phyloP scores from a whole-genome alignment of 2,329 filamentous ascomycete species.

The Sclerotiophoma versabilis region DNA sequence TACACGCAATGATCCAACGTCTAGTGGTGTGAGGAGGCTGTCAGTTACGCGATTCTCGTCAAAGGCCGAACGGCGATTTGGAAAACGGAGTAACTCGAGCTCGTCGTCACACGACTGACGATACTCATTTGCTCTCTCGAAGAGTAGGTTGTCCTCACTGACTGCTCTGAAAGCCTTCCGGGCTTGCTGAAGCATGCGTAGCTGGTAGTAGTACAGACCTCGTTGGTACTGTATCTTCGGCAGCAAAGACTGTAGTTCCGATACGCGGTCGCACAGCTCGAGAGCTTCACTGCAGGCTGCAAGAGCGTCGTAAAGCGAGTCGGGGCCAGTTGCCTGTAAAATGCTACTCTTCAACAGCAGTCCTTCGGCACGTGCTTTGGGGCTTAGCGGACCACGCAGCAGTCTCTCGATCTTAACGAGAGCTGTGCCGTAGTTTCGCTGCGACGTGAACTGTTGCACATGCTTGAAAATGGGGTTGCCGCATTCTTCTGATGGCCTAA shows the following conservation, averaged over 20 bases:
- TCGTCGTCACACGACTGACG: slow-evolving; percentile 31
- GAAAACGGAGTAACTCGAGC: slow-evolving; percentile 15
- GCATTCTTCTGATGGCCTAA: slow-evolving; percentile 1
- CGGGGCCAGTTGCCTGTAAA: slow-evolving; percentile 29
- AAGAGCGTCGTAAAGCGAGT: slow-evolving; percentile 37
- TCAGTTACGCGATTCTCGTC: slow-evolving; percentile 37
- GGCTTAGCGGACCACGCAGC: slow-evolving; percentile 34
- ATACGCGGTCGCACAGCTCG: slow-evolving; percentile 33
- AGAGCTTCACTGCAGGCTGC: slow-evolving; percentile 43
- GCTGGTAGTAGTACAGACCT: slow-evolving; percentile 32
- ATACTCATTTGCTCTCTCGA: slow-evolving; percentile 20
- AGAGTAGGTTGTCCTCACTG: slow-evolving; percentile 18
- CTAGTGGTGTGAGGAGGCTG: slow-evolving; percentile 26
- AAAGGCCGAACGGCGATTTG: slow-evolving; percentile 36
- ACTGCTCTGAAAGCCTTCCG: slow-evolving; percentile 28
- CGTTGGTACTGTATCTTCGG: slow-evolving; percentile 39
- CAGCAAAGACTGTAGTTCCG: slow-evolving; percentile 29
- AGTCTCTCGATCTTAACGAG: slow-evolving; percentile 35
- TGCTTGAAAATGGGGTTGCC: slow-evolving; percentile 27
- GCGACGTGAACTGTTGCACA: slow-evolving; percentile 25
- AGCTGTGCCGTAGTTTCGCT: slow-evolving; percentile 34
- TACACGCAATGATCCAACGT: slow-evolving; percentile 23
- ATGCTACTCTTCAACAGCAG: slow-evolving; percentile 41
- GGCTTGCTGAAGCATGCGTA: slow-evolving; percentile 32
- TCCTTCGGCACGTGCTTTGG: slow-evolving; percentile 36